phyloP scores from a whole-genome alignment of 208 protist species.

The Leishmania amazonensis region DNA sequence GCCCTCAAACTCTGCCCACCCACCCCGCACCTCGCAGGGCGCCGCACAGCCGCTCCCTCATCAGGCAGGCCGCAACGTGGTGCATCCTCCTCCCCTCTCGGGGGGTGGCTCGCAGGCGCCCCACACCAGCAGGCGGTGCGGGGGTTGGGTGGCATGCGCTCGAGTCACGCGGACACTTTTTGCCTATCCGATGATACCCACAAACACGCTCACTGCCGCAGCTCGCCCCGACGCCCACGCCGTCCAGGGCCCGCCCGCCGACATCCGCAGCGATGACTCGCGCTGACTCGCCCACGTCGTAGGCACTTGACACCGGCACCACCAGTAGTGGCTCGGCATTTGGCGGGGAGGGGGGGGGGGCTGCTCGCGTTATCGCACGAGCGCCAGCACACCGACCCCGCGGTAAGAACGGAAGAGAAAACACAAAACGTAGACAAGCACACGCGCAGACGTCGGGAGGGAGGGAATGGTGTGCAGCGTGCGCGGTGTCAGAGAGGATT shows the following conservation, averaged over 20 bases:
- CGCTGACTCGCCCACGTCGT: background rate
- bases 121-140: background rate
- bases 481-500: background rate
- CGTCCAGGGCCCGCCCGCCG: background rate
- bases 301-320: background rate
- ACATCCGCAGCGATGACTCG: background rate
- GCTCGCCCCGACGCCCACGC: background rate
- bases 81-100: too few relatives aligned
- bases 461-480: background rate
- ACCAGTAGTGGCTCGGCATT: background rate
- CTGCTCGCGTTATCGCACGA: background rate
- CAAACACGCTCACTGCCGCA: background rate
- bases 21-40: background rate
- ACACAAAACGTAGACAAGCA: background rate
- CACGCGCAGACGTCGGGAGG: background rate
- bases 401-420: background rate
- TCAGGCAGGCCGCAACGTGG: too few relatives aligned
- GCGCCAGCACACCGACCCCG: too few relatives aligned
- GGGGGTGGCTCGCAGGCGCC: too few relatives aligned
- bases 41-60: background rate
- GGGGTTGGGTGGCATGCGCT: background rate
- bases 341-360: background rate
- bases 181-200: background rate
- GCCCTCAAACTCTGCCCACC: too few relatives aligned
- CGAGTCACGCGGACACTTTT: background rate